These are phyloP conservation scores for Thalassiosira profunda DNA, from an alignment of 108 stramenopile genomes.

Conservation along the genomic window DNA sequence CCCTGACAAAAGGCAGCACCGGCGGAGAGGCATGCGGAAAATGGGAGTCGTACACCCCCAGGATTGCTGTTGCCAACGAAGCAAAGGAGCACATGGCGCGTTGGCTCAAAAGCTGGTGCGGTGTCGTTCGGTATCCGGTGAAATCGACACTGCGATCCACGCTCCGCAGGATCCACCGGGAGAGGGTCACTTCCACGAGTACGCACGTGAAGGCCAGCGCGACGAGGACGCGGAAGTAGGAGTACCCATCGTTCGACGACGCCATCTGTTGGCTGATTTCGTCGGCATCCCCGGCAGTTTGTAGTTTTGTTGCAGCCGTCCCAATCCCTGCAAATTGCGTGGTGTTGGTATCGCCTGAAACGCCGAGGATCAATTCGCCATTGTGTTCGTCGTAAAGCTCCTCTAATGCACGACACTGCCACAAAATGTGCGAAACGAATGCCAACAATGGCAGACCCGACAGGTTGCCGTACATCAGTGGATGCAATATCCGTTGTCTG, in stretches of 20 bases:
- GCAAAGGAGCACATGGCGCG: constrained; percentile 52
- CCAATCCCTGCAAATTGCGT: constrained; percentile 12
- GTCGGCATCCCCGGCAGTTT: not conserved
- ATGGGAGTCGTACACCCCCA: constrained; percentile 41
- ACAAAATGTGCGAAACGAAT: constrained; percentile 60
- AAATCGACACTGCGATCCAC: constrained; percentile 18
- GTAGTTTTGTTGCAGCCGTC: constrained; percentile 5
- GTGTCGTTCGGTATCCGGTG: constrained; percentile 20
- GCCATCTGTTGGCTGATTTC: not conserved
- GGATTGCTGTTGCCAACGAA: constrained; percentile 40
- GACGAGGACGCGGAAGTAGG: constrained; percentile 36
- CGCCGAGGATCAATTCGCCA: constrained; percentile 23
- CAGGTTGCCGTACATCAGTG: constrained; percentile 37
- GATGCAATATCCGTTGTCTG: constrained; percentile 20
- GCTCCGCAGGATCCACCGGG: constrained; percentile 12
- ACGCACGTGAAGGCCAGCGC: constrained; percentile 30
- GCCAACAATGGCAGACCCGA: constrained; percentile 59
- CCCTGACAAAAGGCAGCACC: constrained; percentile 36
- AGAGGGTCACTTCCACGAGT: constrained; percentile 26
- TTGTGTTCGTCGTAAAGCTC: constrained; percentile 32
- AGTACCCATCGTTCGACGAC: not conserved
- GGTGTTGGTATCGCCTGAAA: not conserved
- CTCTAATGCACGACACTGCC: constrained; percentile 72
- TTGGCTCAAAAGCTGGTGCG: constrained; percentile 20
- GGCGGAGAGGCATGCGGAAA: constrained; percentile 49